phyloP scores from a whole-genome alignment of 148 eudicot genomes.

The Cornus controversa region DNA sequence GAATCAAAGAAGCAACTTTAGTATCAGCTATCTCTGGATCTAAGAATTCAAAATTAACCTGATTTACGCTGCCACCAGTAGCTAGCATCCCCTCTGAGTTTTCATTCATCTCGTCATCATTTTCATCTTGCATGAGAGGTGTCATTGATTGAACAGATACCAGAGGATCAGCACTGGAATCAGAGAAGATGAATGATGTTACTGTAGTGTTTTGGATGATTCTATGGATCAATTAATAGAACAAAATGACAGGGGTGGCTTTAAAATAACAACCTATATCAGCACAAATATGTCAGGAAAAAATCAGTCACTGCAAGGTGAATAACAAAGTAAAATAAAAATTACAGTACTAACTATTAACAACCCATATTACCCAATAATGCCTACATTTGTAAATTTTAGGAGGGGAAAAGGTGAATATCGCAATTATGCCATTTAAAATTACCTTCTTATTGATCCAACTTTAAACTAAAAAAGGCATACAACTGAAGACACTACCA shows the following conservation, averaged over 20 bases:
- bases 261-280: background rate
- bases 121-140: conserved; percentile 38
- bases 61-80: conserved; percentile 1
- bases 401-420: background rate
- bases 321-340: background rate
- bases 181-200: conserved; percentile 14
- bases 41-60: background rate
- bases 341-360: too few species aligned
- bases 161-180: conserved; percentile 55
- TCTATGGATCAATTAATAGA: background rate
- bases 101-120: conserved; percentile 33
- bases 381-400: background rate
- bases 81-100: conserved; percentile 29
- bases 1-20: background rate
- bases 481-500: background rate
- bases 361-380: background rate
- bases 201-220: background rate
- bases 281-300: background rate
- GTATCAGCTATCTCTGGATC: background rate
- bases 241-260: background rate
- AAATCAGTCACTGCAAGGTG: background rate
- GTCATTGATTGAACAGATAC: conserved; percentile 38
- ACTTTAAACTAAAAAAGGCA: background rate
- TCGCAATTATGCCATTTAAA: too few species aligned
- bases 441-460: background rate